phyloP scores from a whole-genome alignment of 768 basidiomycete genomes.

The Tricholoma hemisulphureum region DNA sequence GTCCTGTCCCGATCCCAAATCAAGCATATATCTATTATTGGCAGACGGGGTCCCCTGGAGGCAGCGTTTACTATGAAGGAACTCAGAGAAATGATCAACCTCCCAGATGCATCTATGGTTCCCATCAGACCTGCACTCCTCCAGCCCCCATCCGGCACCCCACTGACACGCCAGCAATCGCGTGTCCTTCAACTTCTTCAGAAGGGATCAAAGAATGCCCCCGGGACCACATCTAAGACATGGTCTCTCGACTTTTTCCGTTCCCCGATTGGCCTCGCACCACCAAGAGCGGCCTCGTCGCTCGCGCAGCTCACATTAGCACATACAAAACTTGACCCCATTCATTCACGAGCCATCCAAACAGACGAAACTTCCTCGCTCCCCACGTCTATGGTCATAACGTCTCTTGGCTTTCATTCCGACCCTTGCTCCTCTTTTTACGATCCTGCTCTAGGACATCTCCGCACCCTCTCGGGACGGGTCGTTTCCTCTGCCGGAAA shows the following conservation, averaged over 20 bases:
- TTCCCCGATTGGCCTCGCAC: constrained; percentile 53
- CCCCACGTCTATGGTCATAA: constrained; percentile 76
- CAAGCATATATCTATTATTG: constrained; percentile 78
- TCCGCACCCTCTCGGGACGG: constrained; percentile 51
- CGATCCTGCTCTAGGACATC: constrained; percentile 53
- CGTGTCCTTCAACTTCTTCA: constrained; percentile 64
- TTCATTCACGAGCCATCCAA: constrained; percentile 45
- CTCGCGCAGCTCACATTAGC: constrained; percentile 50
- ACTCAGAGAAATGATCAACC: constrained; percentile 75
- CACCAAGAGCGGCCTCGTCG: constrained; percentile 22
- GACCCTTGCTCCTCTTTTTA: constrained; percentile 62
- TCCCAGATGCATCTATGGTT: constrained; percentile 65
- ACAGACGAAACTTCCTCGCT: constrained; percentile 54
- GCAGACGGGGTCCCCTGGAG: constrained; percentile 82
- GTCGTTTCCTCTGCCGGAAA: constrained; percentile 40
- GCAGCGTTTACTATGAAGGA: constrained; percentile 93
- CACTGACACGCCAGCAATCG: constrained; percentile 60
- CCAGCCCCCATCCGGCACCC: constrained; percentile 27
- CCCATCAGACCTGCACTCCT: constrained; percentile 54
- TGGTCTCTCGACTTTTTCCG: constrained; percentile 86
- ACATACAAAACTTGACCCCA: constrained; percentile 58
- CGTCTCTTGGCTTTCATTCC: constrained; percentile 82
- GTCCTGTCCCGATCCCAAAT: constrained; percentile 62
- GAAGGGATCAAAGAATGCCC: constrained; percentile 55
- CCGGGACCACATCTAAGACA: constrained; percentile 55